Base-by-base conservation (phyloP, 106 monocot genomes). In the Apostasia ramifera region DNA sequence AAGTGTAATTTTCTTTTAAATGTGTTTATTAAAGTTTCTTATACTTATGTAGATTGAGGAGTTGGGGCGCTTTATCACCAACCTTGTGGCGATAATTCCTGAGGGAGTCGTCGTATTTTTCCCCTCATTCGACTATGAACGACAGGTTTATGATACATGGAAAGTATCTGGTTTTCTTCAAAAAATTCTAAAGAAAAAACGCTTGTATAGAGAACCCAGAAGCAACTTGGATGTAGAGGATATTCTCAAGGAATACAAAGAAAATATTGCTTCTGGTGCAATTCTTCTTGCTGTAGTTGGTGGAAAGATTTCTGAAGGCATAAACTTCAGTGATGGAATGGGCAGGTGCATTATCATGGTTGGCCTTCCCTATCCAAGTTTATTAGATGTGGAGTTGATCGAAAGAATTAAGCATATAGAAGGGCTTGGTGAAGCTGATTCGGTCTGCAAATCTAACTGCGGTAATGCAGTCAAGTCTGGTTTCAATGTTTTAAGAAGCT, bases 311-410 rank as follows among this genome's bases (percentile, higher is more conserved):
- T 97, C 97, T 39, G 97, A 97, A 79, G 97, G 97, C 40, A 97
- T 97, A 78, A 92, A 97, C 77, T 92, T 97, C 73, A 85, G 92
- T 55, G 89, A 97, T 67, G 97, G 97, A 6, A 92, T 97, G 92
- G 89, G 89, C 5, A 83, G 97, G 3, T 97, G 97, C 64, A 73
- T 97, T 63, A 66, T 97, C 46, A 90, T 97, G 92, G 97, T 97
- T 69, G 97, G 97, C 45, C 85, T 97, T 66, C 97, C 97, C 1
- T 97, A 92, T 80, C 92, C 97, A 47, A 97, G 87, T 69, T 89
- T 89, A 55, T 78, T 81, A 38, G 92, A 97, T 79, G 69, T 92
- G 65, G 95, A 97, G 72, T 69, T 97, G 79, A 81, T 82, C 46
- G 97, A 92, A 80, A 89, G 85, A 81, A 70, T 97, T 66, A 92